Conservation (phyloP, 1,139 yeast genomes). For the Debaryomyces fabryi region DNA sequence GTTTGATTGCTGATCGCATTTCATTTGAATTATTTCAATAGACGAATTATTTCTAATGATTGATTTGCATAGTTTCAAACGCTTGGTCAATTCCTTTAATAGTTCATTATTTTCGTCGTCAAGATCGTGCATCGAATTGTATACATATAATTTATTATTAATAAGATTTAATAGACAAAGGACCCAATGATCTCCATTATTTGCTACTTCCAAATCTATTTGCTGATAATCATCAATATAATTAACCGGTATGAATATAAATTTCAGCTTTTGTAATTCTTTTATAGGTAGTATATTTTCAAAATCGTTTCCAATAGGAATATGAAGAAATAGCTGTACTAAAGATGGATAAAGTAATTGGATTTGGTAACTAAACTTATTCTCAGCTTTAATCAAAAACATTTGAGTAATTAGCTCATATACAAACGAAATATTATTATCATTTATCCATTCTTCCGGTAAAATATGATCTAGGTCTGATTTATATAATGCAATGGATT, state of each 20-base stretch:
- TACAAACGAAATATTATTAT: slow-evolving; percentile 65
- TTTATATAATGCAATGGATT: slow-evolving; percentile 42
- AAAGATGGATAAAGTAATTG: slow-evolving; percentile 41
- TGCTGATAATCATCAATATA: slow-evolving; percentile 36
- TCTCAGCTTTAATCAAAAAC: slow-evolving; percentile 17
- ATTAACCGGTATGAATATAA: slow-evolving; percentile 45
- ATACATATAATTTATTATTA: slow-evolving; percentile 36
- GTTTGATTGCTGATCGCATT: slow-evolving; percentile 47
- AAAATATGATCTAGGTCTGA: slow-evolving; percentile 40
- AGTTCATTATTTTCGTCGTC: slow-evolving; percentile 22
- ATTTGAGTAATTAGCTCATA: slow-evolving; percentile 52
- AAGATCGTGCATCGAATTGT: slow-evolving; percentile 42
- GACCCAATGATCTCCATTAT: slow-evolving; percentile 51
- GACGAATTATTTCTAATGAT: slow-evolving; percentile 20
- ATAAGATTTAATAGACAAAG: slow-evolving; percentile 35
- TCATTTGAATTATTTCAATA: slow-evolving; percentile 29
- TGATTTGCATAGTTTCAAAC: slow-evolving; percentile 27
- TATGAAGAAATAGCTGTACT: slow-evolving; percentile 42
- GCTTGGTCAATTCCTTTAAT: slow-evolving; percentile 25
- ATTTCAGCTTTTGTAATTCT: slow-evolving; percentile 36
- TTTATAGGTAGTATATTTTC: slow-evolving; percentile 32
- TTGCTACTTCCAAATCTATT: slow-evolving; percentile 32
- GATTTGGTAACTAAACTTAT: slow-evolving; percentile 27
- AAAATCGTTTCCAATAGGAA: slow-evolving; percentile 33
- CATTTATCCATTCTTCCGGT: slow-evolving; percentile 74